These are phyloP conservation scores for Fonsecaea pugnacius DNA, from an alignment of 2,329 filamentous ascomycete genomes.

Conservation along the genomic window DNA sequence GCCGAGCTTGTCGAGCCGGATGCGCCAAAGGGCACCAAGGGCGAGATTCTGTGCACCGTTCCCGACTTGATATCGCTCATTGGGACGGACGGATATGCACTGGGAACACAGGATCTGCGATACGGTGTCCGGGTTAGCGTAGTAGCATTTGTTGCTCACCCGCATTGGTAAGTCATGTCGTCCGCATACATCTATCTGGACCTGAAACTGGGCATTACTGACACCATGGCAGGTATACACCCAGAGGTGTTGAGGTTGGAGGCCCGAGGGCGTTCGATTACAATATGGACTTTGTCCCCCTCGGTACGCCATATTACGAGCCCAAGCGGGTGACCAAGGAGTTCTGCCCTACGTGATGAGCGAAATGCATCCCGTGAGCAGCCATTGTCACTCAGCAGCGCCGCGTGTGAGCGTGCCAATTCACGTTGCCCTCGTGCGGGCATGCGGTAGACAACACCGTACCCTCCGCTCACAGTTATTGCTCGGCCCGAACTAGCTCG, in stretches of 20 bases:
- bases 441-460: neutral
- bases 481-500: neutral
- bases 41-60: slow-evolving; percentile 39
- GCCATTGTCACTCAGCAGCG: neutral
- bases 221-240: slow-evolving; percentile 18
- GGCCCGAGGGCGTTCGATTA: slow-evolving; percentile 28
- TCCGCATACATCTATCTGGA: neutral
- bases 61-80: slow-evolving; percentile 40
- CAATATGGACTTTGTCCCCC: slow-evolving; percentile 24
- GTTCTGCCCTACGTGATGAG: neutral
- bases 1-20: slow-evolving; percentile 33
- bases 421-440: neutral
- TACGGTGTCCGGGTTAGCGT: slow-evolving; percentile 58
- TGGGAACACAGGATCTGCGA: slow-evolving; percentile 42
- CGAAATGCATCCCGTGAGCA: neutral
- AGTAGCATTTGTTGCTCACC: slow-evolving; percentile 60
- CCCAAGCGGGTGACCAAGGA: slow-evolving; percentile 29
- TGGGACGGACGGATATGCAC: slow-evolving; percentile 30
- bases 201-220: neutral
- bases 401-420: neutral
- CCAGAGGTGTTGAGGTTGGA: slow-evolving; percentile 11
- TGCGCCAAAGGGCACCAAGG: slow-evolving; percentile 20
- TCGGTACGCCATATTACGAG: slow-evolving; percentile 26
- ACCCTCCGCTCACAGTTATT: neutral
- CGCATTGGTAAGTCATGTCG: slow-evolving; percentile 55